Conservation (phyloP, 2,329 filamentous ascomycete species). For the Fusarium paranaense region DNA sequence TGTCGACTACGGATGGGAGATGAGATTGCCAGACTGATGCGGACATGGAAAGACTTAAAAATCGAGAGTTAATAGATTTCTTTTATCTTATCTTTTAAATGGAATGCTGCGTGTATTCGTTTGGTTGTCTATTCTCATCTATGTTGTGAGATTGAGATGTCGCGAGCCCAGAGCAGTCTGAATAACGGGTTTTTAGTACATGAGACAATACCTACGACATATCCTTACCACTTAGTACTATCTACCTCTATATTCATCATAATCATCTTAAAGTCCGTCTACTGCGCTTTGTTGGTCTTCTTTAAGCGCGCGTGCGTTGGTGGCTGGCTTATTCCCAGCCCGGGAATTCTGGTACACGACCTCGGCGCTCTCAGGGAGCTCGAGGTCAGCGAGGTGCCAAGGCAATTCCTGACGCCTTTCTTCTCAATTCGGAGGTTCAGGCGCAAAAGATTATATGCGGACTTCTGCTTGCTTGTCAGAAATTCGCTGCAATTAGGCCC, state of each 20-base stretch:
- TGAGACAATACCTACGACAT: neutral
- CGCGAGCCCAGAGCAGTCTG: neutral
- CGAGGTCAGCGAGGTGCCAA: neutral
- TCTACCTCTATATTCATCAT: neutral
- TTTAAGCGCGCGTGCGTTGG: slow-evolving; percentile 49
- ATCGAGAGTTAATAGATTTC: slow-evolving; percentile 43
- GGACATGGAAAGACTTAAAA: slow-evolving; percentile 39
- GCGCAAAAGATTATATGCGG: neutral
- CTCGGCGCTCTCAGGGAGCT: slow-evolving; percentile 47
- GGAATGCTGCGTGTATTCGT: neutral
- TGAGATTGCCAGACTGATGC: slow-evolving; percentile 29
- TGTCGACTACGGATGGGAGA: slow-evolving; percentile 7
- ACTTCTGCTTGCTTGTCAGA: neutral
- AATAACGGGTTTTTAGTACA: neutral
- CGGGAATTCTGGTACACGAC: slow-evolving; percentile 73
- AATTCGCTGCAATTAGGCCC: neutral
- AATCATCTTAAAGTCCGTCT: neutral
- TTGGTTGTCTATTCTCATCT: neutral
- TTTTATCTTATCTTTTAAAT: slow-evolving; percentile 18
- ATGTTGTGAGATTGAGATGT: neutral
- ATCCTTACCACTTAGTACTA: neutral
- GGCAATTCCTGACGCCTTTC: neutral
- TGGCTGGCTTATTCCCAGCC: slow-evolving; percentile 76
- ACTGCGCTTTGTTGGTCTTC: neutral
- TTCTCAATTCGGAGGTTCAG: accelerated